A percentile compares a stretch with the other conserved stretches of the same genome.
Conservation (phyloP, 169 alveolate species). For the Plasmodium blacklocki region DNA sequence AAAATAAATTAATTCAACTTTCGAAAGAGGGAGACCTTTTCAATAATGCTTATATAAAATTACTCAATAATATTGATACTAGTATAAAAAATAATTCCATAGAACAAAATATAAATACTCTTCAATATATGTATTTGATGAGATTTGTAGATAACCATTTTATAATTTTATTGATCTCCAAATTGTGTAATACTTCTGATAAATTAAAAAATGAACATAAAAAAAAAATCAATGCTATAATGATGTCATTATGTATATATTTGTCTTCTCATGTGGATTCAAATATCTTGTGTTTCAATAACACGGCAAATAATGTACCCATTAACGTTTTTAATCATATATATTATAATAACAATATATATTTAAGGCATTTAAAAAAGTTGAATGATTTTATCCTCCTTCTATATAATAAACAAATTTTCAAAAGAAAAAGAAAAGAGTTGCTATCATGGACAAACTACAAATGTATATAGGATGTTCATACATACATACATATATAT, state of each 20-base stretch:
- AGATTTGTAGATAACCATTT: conserved; percentile 70
- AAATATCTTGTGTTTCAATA: not conserved
- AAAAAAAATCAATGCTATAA: conserved; percentile 54
- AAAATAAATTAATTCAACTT: conserved; percentile 24
- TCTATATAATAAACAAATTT: conserved; percentile 41
- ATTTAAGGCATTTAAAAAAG: conserved; percentile 48
- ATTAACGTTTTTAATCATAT: conserved; percentile 60
- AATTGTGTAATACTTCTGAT: conserved; percentile 62
- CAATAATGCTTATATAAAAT: conserved; percentile 62
- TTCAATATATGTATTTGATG: conserved; percentile 43
- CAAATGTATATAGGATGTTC: conserved; percentile 12
- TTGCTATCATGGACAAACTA: conserved; percentile 72
- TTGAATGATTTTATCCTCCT: conserved; percentile 37
- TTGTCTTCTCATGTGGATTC: conserved; percentile 48
- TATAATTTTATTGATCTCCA: conserved; percentile 28
- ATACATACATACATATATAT: not conserved
- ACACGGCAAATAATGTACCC: not conserved
- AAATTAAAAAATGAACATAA: conserved; percentile 62
- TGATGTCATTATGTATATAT: conserved; percentile 21
- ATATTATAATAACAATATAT: conserved; percentile 57
- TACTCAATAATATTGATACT: conserved; percentile 43
- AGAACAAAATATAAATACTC: conserved; percentile 49
- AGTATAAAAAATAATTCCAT: conserved; percentile 56
- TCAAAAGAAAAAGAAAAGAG: conserved; percentile 70
- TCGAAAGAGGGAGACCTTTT: conserved; percentile 57